Evolutionary conservation across 345 rosid species (phyloP).

Genomic region (Firmiana major): DNA sequence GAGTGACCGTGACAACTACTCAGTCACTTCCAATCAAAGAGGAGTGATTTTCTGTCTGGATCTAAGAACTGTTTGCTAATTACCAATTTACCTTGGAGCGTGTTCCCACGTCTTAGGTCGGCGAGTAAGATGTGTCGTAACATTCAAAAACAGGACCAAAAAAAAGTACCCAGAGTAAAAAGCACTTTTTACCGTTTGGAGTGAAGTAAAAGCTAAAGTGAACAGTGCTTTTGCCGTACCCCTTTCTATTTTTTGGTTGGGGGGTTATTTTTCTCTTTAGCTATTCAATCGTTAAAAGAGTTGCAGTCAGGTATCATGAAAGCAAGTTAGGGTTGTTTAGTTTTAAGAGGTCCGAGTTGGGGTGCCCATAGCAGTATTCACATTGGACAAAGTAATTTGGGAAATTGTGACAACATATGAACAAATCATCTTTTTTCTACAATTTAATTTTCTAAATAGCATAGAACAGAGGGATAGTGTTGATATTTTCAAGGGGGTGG

Average conservation of each 20-base stretch:
- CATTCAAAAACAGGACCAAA: neutral
- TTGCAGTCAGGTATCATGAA: neutral
- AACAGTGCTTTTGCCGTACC: neutral
- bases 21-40: neutral
- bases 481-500: constrained; percentile 3
- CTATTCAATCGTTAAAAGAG: neutral
- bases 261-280: neutral
- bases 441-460: constrained; percentile 1
- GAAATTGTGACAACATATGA: neutral
- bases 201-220: neutral
- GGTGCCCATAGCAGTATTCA: neutral
- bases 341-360: neutral
- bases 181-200: neutral
- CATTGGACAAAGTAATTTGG: neutral
- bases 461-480: neutral
- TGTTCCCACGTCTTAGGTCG: neutral
- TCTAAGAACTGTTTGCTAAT: neutral
- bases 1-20: neutral
- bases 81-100: neutral
- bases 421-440: neutral
- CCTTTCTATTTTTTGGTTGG: neutral
- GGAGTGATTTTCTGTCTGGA: neutral
- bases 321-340: neutral
- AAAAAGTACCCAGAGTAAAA: neutral
- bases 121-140: neutral